Base-by-base conservation (phyloP, 1,139 yeast species). In the Scheffersomyces segobiensis region DNA sequence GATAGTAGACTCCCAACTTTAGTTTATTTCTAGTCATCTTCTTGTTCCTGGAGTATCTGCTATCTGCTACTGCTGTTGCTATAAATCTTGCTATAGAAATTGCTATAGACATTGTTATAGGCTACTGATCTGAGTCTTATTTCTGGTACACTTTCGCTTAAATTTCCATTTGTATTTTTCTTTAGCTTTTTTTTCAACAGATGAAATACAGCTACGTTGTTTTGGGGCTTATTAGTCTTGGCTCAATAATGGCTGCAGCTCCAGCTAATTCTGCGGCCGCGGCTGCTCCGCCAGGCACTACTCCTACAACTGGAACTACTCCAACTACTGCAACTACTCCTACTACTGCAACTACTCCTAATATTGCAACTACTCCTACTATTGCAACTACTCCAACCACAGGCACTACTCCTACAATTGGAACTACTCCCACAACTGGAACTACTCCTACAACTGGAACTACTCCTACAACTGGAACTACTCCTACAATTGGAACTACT, bases 281-380 rank as follows among this genome's bases (percentile, higher is more conserved):
- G 6, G 68, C 68, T 55, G 71, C 72, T 14, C 50, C n/a, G n/a
- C n/a, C 62, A 24, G 60, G 60, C n/a, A 53, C 63, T 46, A 69
- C 70, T 14, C 59, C 70, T 17, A 67, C 71, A 49, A 62, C 71
- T 19, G 64, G 70, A 19, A 65, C 70, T 18, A 56, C 60, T 18
- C 54, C 59, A 32, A 55, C 47, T 50, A 61, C 62, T 24, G 60
- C 56, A 39, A 53, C 62, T 10, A 54, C 58, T 26, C 53, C 62
- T 26, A 59, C 60, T 48, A 59, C 62, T 20, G 58, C 62, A 14
- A 62, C 70, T 24, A 57, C 61, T 50, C 57, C 65, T 39, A 57
- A 65, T 12, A 52, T 62, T 32, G 60, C 60, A n/a, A 52, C 63
- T 49, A 69, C 70, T 14, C 58, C 70, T n/a, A 67, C 71, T 50